Evolutionary conservation across 2,329 filamentous ascomycete genomes (phyloP).

Genomic region (Talaromyces verruculosus): DNA sequence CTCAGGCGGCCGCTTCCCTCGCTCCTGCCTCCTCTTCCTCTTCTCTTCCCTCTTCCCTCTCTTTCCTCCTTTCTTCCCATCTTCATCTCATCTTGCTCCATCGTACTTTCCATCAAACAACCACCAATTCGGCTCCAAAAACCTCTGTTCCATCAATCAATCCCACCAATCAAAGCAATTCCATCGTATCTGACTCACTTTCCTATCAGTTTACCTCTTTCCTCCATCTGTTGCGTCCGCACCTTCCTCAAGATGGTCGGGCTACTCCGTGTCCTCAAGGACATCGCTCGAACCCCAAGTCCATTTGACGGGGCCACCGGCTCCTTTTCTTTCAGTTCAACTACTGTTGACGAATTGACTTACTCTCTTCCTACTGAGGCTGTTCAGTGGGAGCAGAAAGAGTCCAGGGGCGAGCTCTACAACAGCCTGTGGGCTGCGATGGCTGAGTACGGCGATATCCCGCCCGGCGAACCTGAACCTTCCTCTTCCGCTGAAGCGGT

Average conservation of each 20-base stretch:
- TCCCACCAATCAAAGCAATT: not conserved
- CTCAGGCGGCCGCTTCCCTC: not conserved
- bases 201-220: not conserved
- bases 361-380: constrained; percentile 1
- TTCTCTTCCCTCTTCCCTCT: not conserved
- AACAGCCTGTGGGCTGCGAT: constrained; percentile 11
- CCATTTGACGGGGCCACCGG: not conserved
- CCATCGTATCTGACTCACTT: not conserved
- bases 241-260: not conserved
- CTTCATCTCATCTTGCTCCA: constrained; percentile 11
- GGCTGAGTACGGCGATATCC: not conserved
- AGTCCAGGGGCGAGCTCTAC: constrained; percentile 8
- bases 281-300: not conserved
- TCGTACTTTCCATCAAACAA: constrained; percentile 7
- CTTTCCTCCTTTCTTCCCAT: constrained; percentile 4
- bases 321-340: not conserved
- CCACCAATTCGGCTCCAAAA: not conserved
- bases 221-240: not conserved
- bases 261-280: constrained; percentile 1
- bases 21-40: constrained; percentile 15
- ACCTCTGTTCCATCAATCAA: not conserved
- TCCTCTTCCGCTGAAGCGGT: not conserved
- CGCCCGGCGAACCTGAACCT: not conserved
- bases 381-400: constrained; percentile 8
- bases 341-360: not conserved